Conservation (phyloP, 2,329 filamentous ascomycete species). For the Spiromastix sp. region DNA sequence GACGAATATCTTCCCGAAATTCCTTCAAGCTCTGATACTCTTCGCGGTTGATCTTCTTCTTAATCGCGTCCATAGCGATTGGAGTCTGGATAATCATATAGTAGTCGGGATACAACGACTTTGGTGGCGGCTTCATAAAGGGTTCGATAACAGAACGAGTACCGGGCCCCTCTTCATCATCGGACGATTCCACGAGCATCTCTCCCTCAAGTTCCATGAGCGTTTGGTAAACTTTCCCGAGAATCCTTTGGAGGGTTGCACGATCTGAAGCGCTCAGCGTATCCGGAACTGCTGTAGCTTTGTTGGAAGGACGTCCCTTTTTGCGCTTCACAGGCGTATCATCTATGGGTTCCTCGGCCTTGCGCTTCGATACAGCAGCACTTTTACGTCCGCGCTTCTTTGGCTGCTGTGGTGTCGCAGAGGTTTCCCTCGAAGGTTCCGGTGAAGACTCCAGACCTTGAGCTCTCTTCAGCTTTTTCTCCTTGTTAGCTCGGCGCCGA, state of each 20-base stretch:
- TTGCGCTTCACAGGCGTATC: slow-evolving; percentile 70
- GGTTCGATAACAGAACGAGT: slow-evolving; percentile 83
- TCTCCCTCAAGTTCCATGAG: slow-evolving; percentile 80
- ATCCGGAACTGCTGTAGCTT: slow-evolving; percentile 35
- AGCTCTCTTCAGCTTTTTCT: slow-evolving; percentile 44
- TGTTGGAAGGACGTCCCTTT: slow-evolving; percentile 61
- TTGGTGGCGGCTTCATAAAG: slow-evolving; percentile 84
- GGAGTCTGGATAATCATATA: slow-evolving; percentile 86
- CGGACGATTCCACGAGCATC: slow-evolving; percentile 41
- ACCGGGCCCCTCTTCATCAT: slow-evolving; percentile 42
- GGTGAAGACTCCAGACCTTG: slow-evolving; percentile 59
- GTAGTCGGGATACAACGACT: slow-evolving; percentile 86
- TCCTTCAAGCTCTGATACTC: slow-evolving; percentile 76
- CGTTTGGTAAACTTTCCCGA: slow-evolving; percentile 66
- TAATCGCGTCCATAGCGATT: slow-evolving; percentile 93
- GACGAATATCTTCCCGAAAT: slow-evolving; percentile 69
- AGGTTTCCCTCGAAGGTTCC: slow-evolving; percentile 66
- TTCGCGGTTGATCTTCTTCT: slow-evolving; percentile 90
- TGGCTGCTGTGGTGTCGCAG: slow-evolving; percentile 60
- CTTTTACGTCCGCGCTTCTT: slow-evolving; percentile 71
- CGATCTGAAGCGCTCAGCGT: slow-evolving; percentile 61
- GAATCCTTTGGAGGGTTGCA: slow-evolving; percentile 64
- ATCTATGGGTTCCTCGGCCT: slow-evolving; percentile 67
- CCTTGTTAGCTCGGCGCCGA: slow-evolving; percentile 65
- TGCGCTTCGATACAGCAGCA: slow-evolving; percentile 71